phyloP scores from a whole-genome alignment of 306 rosid species.

The Gastrolobium villosum region DNA sequence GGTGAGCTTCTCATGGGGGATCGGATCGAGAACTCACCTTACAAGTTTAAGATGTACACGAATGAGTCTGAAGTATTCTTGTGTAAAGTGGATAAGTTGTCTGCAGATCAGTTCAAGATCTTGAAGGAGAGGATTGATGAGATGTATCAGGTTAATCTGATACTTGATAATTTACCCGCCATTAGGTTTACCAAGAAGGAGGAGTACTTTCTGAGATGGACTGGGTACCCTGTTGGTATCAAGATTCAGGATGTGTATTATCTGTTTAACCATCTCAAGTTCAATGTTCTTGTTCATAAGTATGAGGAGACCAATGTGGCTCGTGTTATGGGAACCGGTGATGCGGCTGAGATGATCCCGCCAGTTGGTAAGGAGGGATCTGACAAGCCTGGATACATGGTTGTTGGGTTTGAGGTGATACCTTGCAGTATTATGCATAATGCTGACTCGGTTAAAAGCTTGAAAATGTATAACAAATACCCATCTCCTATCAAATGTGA shows the following conservation, averaged over 20 bases:
- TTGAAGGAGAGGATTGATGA: conserved; percentile 91
- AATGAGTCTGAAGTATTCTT: conserved; percentile 81
- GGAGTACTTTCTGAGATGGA: conserved; percentile 80
- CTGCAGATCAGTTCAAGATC: conserved; percentile 74
- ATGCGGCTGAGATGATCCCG: conserved; percentile 83
- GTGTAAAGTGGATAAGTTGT: conserved; percentile 67
- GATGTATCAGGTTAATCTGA: conserved; percentile 93
- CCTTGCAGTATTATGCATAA: conserved; percentile 83
- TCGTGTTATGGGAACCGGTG: conserved; percentile 94
- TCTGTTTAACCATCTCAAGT: conserved; percentile 88
- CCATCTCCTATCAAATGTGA: conserved; percentile 72
- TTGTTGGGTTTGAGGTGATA: conserved; percentile 95
- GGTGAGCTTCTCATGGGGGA: conserved; percentile 99
- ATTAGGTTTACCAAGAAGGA: conserved; percentile 89
- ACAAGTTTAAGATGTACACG: conserved; percentile 72
- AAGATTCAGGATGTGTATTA: conserved; percentile 85
- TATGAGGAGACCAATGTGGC: conserved; percentile 90
- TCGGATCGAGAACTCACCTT: conserved; percentile 95
- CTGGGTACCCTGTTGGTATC: conserved; percentile 91
- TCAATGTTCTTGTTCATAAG: conserved; percentile 90
- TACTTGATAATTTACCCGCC: conserved; percentile 79
- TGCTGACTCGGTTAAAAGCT: conserved; percentile 60
- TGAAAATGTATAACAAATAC: conserved; percentile 66
- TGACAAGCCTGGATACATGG: conserved; percentile 86
- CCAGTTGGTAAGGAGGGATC: conserved; percentile 56